Conservation (phyloP, 192 early-diverging fungal species). For the Diversispora eburnea region DNA sequence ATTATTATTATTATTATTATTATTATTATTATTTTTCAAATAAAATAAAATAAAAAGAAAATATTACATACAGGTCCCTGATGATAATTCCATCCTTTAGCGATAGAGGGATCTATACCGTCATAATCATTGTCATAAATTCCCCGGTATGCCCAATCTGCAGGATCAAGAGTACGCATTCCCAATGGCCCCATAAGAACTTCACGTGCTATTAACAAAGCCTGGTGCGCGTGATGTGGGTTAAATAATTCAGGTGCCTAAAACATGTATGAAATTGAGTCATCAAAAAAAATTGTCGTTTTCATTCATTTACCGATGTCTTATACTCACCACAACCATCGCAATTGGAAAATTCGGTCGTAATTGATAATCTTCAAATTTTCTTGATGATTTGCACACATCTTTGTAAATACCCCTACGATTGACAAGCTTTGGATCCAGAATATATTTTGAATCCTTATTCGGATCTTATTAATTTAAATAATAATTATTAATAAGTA, state of each 20-base stretch:
- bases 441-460: slow-evolving; percentile 60
- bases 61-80: slow-evolving; percentile 69
- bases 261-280: background rate
- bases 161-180: slow-evolving; percentile 95
- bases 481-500: background rate
- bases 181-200: slow-evolving; percentile 80
- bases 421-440: slow-evolving; percentile 65
- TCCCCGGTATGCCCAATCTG: slow-evolving; percentile 90
- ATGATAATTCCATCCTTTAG: slow-evolving; percentile 98
- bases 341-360: slow-evolving; percentile 89
- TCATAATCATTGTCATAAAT: slow-evolving; percentile 92
- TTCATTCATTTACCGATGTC: background rate
- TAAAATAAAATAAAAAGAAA: slow-evolving; percentile 16
- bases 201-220: slow-evolving; percentile 66
- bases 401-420: slow-evolving; percentile 96
- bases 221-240: slow-evolving; percentile 64
- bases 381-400: slow-evolving; percentile 62
- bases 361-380: slow-evolving; percentile 88
- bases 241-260: slow-evolving; percentile 90
- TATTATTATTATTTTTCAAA: background rate
- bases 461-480: slow-evolving; percentile 41
- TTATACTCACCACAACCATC: slow-evolving; percentile 62
- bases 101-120: slow-evolving; percentile 73
- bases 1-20: background rate
- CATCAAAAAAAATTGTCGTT: background rate